Evolutionary conservation across 305 asterid genomes (phyloP), one percentile per base, ranked within the genome.

Genomic region (Stenogyne calaminthoides): DNA sequence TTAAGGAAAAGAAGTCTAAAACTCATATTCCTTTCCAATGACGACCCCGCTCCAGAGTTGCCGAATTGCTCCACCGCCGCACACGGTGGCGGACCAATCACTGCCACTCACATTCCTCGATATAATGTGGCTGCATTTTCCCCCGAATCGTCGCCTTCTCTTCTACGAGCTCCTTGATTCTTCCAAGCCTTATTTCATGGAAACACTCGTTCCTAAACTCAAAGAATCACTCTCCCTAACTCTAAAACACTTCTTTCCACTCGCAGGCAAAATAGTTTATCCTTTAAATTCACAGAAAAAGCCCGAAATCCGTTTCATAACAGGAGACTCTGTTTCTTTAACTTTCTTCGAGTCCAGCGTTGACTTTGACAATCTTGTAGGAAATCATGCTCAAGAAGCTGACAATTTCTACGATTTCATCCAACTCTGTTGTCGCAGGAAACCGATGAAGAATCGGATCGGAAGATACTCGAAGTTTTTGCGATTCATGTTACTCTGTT

Each of bases 321-420:
- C 52, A 2, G 88, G 83, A 0, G 85, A 81, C 67, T 74, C 72
- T 0, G 76, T 87, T 16, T 52, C 73, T 0, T 61, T 84, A 57
- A 75, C 70, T 9, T 9, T 86, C 25, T 80, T 80, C 34, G 87
- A 84, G 60, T 78, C 19, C 65, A 47, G 49, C 3, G 63, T 1
- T 15, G 76, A 80, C 63, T 87, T 82, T 37, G 40, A 78, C n/a
- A 32, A 56, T 60, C 85, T 83, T 44, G 70, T 81, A 12, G 80
- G 70, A 0, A 69, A 81, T 44, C 79, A 80, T n/a, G 75, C 81
- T 9, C 70, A 78, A 0, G 58, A 72, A 0, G 58, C 86, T 5
- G 83, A 80, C 11, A 84, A 80, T 34, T 85, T 87, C 80, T 78
- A 83, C 75, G 78, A 54, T 14, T 79, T 83, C 29, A 80, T 83